Conservation (phyloP, 805 yeast genomes). For the Candida orba region DNA sequence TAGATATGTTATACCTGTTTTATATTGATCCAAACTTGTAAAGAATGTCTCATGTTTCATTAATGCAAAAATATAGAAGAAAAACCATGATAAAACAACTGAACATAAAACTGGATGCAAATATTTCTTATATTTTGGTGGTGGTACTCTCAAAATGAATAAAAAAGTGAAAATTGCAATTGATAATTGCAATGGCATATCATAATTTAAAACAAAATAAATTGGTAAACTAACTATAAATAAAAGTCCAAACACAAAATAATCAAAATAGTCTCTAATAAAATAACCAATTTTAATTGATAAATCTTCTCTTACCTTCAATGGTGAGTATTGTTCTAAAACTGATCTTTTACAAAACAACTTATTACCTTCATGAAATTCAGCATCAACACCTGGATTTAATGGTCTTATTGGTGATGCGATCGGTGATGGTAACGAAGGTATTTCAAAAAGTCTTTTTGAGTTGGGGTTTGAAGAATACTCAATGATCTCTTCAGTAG, state of each 20-base stretch:
- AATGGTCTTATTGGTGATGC: constrained; percentile 10
- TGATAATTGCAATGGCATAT: constrained; percentile 56
- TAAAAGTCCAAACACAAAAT: constrained; percentile 40
- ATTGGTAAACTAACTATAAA: constrained; percentile 53
- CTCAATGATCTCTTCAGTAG: neutral
- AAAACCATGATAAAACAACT: constrained; percentile 55
- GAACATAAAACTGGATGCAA: constrained; percentile 69
- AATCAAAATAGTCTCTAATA: constrained; percentile 44
- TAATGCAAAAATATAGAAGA: constrained; percentile 52
- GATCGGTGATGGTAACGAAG: constrained; percentile 15
- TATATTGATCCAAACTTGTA: constrained; percentile 44
- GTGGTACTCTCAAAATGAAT: constrained; percentile 35
- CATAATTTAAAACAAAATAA: constrained; percentile 48
- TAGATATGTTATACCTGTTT: constrained; percentile 63
- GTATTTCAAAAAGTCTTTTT: constrained; percentile 1
- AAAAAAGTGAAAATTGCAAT: constrained; percentile 58
- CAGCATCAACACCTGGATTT: constrained; percentile 11
- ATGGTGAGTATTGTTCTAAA: constrained; percentile 11
- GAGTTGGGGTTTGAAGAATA: constrained; percentile 5
- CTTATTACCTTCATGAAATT: constrained; percentile 9
- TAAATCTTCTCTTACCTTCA: constrained; percentile 7
- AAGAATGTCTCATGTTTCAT: constrained; percentile 46
- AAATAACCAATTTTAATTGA: constrained; percentile 28
- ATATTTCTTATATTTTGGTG: constrained; percentile 40
- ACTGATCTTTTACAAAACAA: constrained; percentile 18